phyloP scores from a whole-genome alignment of 1,139 yeast genomes.

The Wickerhamiella infanticola region DNA sequence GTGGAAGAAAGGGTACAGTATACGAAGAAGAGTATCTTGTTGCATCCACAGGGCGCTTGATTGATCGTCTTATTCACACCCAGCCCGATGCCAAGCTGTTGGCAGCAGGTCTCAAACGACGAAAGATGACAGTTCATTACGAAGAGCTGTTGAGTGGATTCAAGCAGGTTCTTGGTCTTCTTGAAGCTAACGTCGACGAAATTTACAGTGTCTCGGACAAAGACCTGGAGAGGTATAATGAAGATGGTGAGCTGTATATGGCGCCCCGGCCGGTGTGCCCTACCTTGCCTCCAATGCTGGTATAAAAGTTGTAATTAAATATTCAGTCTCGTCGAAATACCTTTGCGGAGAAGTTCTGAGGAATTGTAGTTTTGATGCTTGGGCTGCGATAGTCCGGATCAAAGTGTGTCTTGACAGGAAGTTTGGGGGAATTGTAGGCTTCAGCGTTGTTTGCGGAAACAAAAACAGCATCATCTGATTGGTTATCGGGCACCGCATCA shows the following conservation, averaged over 20 bases:
- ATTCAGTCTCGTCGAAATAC: not conserved
- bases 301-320: too few species aligned
- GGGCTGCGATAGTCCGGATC: slow-evolving; percentile 39
- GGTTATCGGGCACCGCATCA: slow-evolving; percentile 30
- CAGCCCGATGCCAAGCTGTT: slow-evolving; percentile 58
- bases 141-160: slow-evolving; percentile 60
- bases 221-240: slow-evolving; percentile 80
- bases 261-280: slow-evolving; percentile 13
- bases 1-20: slow-evolving; percentile 94
- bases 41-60: slow-evolving; percentile 70
- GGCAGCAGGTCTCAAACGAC: slow-evolving; percentile 61
- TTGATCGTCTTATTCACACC: slow-evolving; percentile 67
- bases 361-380: not conserved
- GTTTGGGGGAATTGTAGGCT: slow-evolving; percentile 20
- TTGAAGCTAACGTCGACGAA: slow-evolving; percentile 49
- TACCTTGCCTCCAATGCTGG: slow-evolving; percentile 5
- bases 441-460: slow-evolving; percentile 4
- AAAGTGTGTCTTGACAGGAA: slow-evolving; percentile 23
- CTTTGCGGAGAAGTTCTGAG: slow-evolving; percentile 1
- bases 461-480: not conserved
- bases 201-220: slow-evolving; percentile 63
- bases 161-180: slow-evolving; percentile 38
- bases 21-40: slow-evolving; percentile 94
- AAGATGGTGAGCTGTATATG: slow-evolving; percentile 61
- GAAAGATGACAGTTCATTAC: slow-evolving; percentile 65